phyloP scores from a whole-genome alignment of 139 green algal genomes.

The Tetraselmis chui region DNA sequence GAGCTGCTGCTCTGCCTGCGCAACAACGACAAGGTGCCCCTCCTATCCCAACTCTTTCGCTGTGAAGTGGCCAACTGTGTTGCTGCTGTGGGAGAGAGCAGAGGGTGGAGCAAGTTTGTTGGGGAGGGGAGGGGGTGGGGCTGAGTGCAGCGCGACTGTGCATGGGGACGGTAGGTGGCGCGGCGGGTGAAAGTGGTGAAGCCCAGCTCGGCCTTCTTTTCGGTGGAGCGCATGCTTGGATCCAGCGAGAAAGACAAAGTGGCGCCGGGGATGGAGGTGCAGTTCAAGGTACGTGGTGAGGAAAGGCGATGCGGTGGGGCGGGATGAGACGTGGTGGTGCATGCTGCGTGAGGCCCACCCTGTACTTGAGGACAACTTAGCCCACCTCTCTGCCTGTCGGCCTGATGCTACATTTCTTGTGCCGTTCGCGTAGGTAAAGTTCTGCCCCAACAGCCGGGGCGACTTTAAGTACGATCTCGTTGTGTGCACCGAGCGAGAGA shows the following conservation, averaged over 20 bases:
- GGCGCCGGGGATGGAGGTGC: slow-evolving; percentile 69
- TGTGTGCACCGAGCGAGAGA: slow-evolving; percentile 72
- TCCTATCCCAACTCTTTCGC: background rate
- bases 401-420: too few relatives aligned
- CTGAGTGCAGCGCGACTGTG: too few relatives aligned
- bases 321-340: background rate
- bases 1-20: slow-evolving; percentile 50
- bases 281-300: slow-evolving; percentile 19
- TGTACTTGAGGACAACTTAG: too few relatives aligned
- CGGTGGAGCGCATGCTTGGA: slow-evolving; percentile 24
- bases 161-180: slow-evolving; percentile 42
- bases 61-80: too few relatives aligned
- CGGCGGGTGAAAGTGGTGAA: slow-evolving; percentile 47
- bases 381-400: too few relatives aligned
- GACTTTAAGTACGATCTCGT: slow-evolving; percentile 55
- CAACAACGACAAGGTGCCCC: slow-evolving; percentile 68
- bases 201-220: slow-evolving; percentile 48
- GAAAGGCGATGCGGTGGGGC: background rate
- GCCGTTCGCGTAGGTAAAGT: slow-evolving; percentile 40
- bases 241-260: slow-evolving; percentile 47
- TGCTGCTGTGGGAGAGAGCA: too few relatives aligned
- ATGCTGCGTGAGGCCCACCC: too few relatives aligned
- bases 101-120: too few relatives aligned
- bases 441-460: slow-evolving; percentile 37
- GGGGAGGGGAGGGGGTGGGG: too few relatives aligned